Base-by-base conservation (phyloP, 495 filamentous ascomycete species). In the Ramalina intermedia region DNA sequence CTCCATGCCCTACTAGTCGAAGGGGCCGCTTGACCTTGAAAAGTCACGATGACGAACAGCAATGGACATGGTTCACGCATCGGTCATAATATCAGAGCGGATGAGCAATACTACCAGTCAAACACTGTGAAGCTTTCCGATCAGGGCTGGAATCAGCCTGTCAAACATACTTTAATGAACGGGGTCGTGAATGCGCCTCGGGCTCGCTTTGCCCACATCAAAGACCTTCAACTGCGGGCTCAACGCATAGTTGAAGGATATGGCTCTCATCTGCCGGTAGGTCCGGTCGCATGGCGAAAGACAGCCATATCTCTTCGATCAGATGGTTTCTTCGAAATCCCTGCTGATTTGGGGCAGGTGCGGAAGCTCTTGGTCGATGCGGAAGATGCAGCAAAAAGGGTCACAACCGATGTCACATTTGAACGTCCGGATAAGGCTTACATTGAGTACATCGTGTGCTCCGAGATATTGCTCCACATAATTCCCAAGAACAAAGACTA, bases 381-480 rank as follows among this genome's bases (percentile, higher is more conserved):
- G 43, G 74, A 80, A 44, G 46, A 52, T 2, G 65, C 62, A 29
- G 63, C 76, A 36, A 66, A 64, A 38, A 69, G 74, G 58, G 76
- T 78, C 12, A 69, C 67, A 21, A 71, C 70, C 12, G 61, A 62
- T 37, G 59, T 71, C 41, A 69, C 75, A 33, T 77, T 80, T 39
- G 64, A 72, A 16, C 58, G 70, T 48, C 66, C 70, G n/a, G 80
- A 85, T 53, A 65, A 61, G 29, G 80, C 80, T 43, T 85, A 81
- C 54, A 69, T 80, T 23, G 85, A 94, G 41, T 96, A 85, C 63
- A 71, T 96, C 44, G 76, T 80, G 37, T 82, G 89, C 21, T 85
- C 73, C 40, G 80, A 85, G 41, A 80, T 96, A 50, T 71, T 82
- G 33, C 70, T 84, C 20, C 74, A 89, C 37, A 67, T 81, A 33